Evolutionary conservation across 179 eudicot genomes (phyloP).

Genomic region (Corrigiola litoralis): DNA sequence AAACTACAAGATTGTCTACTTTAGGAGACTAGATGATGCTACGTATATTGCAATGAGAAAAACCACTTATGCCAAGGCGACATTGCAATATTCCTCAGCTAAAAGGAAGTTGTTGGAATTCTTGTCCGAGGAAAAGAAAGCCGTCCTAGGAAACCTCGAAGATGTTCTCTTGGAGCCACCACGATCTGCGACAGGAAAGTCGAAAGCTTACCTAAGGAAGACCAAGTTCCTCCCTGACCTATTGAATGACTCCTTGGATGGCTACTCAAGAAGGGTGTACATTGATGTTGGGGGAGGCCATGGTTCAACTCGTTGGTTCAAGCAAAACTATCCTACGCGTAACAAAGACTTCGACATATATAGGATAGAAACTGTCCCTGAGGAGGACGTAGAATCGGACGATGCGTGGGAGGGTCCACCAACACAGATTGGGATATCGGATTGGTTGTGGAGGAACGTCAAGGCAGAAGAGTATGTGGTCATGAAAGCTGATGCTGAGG

Average conservation of each 20-base stretch:
- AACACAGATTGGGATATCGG: slow-evolving; percentile 47
- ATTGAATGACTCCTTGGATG: slow-evolving; percentile 55
- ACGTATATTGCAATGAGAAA: slow-evolving; percentile 55
- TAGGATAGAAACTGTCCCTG: slow-evolving; percentile 39
- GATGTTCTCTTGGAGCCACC: slow-evolving; percentile 84
- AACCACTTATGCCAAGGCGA: neutral
- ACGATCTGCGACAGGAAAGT: slow-evolving; percentile 43
- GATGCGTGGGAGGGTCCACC: slow-evolving; percentile 46
- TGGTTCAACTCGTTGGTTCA: slow-evolving; percentile 61
- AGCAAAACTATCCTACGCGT: slow-evolving; percentile 63
- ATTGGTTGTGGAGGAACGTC: slow-evolving; percentile 59
- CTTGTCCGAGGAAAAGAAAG: slow-evolving; percentile 48
- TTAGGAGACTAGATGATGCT: slow-evolving; percentile 28
- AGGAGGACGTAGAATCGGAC: slow-evolving; percentile 24
- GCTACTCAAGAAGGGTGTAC: slow-evolving; percentile 64
- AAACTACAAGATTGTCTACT: slow-evolving; percentile 52
- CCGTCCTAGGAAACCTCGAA: slow-evolving; percentile 55
- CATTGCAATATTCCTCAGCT: slow-evolving; percentile 5
- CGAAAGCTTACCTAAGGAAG: slow-evolving; percentile 37
- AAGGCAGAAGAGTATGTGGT: slow-evolving; percentile 68
- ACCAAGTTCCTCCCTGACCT: slow-evolving; percentile 69
- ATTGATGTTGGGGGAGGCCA: slow-evolving; percentile 52
- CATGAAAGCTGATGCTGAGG: slow-evolving; percentile 76
- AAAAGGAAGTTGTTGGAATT: slow-evolving; percentile 28
- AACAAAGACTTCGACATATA: slow-evolving; percentile 73